Evolutionary conservation across 495 filamentous ascomycete species (phyloP), one percentile per base, ranked within the genome.

Genomic region (Baudoinia panamericana): DNA sequence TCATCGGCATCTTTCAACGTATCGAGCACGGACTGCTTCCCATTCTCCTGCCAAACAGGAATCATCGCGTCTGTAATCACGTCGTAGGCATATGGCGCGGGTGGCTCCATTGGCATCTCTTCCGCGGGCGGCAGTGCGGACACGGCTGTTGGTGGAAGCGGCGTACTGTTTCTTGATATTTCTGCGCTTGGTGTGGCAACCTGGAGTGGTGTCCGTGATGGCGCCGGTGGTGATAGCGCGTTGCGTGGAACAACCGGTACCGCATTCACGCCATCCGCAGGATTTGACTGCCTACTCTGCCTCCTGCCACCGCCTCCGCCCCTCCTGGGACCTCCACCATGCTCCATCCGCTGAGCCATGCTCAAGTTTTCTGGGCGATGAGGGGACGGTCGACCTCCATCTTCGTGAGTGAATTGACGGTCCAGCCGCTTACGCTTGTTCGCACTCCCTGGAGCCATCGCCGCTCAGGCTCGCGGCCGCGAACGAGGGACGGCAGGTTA

Each of bases 1-100:
- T 71, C 55, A 55, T 93, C 82, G 46, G 78, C 70, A 45, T 78
- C 69, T 21, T 70, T 59, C 32, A 71, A 70, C 19, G 75, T 77
- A 43, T 73, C 50, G 3, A 53, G 39, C 5, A 25, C 70, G 72
- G 7, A 46, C 50, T n/a, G 56, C 47, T 16, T 45, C 49, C 79
- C 80, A 81, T 19, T 62, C 48, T 16, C 47, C 8, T 39, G 52
- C 80, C 79, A 82, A 18, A 57, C 46, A 10, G 61, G 50, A 8
- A 75, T 43, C 3, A 56, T 50, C 24, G 56, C 54, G 44, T 74
- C 65, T 12, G 68, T 76, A 4, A 80, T 48, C 42, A 67, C 67
- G 46, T 79, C 71, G 52, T 73, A 82, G 25, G 61, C 60, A 48
- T 71, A 80, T 3, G 59, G 39, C 19, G 46, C 19, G 13, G 42